Percentiles rank a stretch among this genome's conserved stretches.
phyloP scores from a whole-genome alignment of 495 filamentous ascomycete genomes.

The Tuber microsphaerosporum region DNA sequence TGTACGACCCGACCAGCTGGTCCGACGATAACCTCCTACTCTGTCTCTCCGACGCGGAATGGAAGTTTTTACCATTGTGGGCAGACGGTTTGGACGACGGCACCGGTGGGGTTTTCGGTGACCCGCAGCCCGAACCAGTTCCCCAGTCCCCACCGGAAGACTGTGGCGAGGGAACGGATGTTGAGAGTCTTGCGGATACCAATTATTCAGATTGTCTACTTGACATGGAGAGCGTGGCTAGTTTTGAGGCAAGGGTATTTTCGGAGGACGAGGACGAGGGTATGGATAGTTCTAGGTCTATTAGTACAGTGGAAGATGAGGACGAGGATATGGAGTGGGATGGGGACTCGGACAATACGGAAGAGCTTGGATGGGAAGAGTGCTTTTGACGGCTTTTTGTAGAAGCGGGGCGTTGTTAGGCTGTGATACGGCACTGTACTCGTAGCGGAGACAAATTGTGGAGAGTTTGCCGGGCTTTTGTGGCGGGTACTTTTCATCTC shows the following conservation, averaged over 20 bases:
- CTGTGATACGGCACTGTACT: neutral
- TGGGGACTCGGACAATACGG: neutral
- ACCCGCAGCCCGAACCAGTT: neutral
- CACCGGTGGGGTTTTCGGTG: constrained; percentile 47
- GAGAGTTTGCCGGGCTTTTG: neutral
- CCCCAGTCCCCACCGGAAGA: neutral
- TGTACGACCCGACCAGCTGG: constrained; percentile 14
- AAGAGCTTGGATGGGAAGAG: neutral
- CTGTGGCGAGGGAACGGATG: constrained; percentile 12
- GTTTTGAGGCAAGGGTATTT: constrained; percentile 25
- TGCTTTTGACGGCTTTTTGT: constrained; percentile 3
- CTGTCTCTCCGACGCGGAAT: constrained; percentile 49
- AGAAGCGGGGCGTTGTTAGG: neutral
- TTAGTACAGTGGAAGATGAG: constrained; percentile 7
- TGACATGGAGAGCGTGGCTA: constrained; percentile 25
- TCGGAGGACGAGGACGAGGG: constrained; percentile 20
- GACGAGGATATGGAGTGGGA: constrained; percentile 29
- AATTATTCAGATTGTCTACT: constrained; percentile 28
- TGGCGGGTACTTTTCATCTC: neutral
- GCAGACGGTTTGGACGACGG: constrained; percentile 54
- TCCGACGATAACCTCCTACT: constrained; percentile 38
- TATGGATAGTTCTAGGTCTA: neutral
- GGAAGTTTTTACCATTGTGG: constrained; percentile 51
- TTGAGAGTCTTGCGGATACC: constrained; percentile 22
- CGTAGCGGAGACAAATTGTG: neutral